These are phyloP conservation scores for Sclerotinia trifoliorum DNA, from an alignment of 2,329 filamentous ascomycete species.

Conservation along the genomic window DNA sequence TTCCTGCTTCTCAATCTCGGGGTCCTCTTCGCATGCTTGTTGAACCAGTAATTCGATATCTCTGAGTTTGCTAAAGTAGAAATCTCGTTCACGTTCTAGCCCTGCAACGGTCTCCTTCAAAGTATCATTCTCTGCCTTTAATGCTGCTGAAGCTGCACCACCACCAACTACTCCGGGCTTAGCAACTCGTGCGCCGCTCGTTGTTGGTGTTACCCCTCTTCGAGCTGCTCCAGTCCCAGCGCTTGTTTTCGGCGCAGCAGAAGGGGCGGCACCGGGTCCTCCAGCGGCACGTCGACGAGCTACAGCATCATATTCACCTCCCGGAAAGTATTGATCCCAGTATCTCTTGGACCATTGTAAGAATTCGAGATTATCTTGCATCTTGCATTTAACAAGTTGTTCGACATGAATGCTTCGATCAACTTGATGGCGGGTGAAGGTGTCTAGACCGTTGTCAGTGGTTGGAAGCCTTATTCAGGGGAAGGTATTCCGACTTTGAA, in stretches of 20 bases:
- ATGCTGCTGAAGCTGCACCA: slow-evolving; percentile 63
- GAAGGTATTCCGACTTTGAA: slow-evolving; percentile 67
- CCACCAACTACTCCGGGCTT: slow-evolving; percentile 47
- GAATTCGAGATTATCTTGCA: slow-evolving; percentile 99
- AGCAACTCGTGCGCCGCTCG: slow-evolving; percentile 45
- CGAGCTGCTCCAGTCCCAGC: slow-evolving; percentile 44
- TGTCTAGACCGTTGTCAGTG: slow-evolving; percentile 52
- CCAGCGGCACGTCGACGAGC: slow-evolving; percentile 76
- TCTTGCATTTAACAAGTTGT: slow-evolving; percentile 93
- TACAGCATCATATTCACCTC: slow-evolving; percentile 93
- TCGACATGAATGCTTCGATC: slow-evolving; percentile 90
- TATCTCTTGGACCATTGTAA: slow-evolving; percentile 95
- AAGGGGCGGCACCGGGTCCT: slow-evolving; percentile 51
- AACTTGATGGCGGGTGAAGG: slow-evolving; percentile 81
- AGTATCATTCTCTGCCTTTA: slow-evolving; percentile 81
- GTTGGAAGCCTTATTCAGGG: slow-evolving; percentile 16
- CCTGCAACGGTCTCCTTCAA: slow-evolving; percentile 95
- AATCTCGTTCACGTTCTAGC: slow-evolving; percentile 93
- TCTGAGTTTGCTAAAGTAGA: slow-evolving; percentile 97
- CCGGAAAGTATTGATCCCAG: slow-evolving; percentile 98
- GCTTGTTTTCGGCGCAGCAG: slow-evolving; percentile 50
- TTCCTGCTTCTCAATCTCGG: slow-evolving; percentile 91
- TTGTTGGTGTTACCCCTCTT: slow-evolving; percentile 44
- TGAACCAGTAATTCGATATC: slow-evolving; percentile 96
- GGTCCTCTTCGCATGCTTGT: slow-evolving; percentile 87